Evolutionary conservation across 1,284 basidiomycete species (phyloP), one percentile per base, ranked within the genome.

Genomic region (Naganishia sp.): DNA sequence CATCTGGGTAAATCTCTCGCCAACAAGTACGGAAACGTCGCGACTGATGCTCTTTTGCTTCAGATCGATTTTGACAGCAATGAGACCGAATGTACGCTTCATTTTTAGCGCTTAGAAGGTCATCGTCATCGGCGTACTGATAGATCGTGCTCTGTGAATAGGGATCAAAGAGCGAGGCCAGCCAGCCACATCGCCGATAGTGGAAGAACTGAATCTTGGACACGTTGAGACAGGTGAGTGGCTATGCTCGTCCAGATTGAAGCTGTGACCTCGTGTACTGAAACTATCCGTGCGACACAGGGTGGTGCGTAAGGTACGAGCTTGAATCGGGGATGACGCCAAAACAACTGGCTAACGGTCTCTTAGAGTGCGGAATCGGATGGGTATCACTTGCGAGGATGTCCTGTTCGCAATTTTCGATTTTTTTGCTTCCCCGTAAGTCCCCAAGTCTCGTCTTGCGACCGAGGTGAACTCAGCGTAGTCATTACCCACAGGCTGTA

Each of bases 81-180:
- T 6, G 67, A 68, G 43, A 68, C 67, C 17, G 67, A 68, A 62
- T 68, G 67, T 67, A 25, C 42, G 66, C 46, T 21, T 50, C 17
- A 9, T 2, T 39, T 17, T 39, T 5, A n/a, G 17, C 41, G 42
- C 15, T 6, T 6, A 18, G 6, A 21, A 11, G 21, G 1, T 46
- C 7, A 6, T 13, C 9, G 4, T 4, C 35, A 28, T 25, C 6
- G 42, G 15, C 1, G 32, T 23, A 15, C 31, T 28, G 23, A 32
- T 15, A 11, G 3, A 42, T 31, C 18, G 4, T 17, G 56, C 21
- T 45, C 2, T 10, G 32, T 17, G 6, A 11, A 49, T 42, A 64
- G 76, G 76, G 76, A 76, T 76, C 72, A 78, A 78, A 71, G 77
- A 78, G 66, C 63, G 77, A 39, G 76, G 76, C 21, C 77, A 78